A percentile compares a stretch with the other conserved stretches of the same genome.
phyloP scores from a whole-genome alignment of 2,329 filamentous ascomycete genomes.

The Nemania diffusa region DNA sequence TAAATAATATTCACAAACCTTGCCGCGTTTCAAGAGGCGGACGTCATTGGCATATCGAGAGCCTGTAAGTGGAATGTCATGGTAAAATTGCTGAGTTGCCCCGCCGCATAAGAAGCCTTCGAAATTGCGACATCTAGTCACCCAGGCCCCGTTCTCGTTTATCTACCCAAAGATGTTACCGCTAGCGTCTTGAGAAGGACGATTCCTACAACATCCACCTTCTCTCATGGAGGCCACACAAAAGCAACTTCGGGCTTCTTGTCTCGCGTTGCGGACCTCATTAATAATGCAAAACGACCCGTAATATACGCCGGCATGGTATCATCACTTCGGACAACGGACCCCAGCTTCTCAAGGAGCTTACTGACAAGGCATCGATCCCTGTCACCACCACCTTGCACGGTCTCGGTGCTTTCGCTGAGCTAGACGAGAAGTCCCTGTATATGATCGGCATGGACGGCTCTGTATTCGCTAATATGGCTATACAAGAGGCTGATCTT shows the following conservation, averaged over 20 bases:
- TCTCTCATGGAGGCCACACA: constrained; percentile 72
- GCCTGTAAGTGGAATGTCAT: constrained; percentile 27
- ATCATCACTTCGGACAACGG: constrained; percentile 16
- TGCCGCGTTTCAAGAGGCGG: constrained; percentile 65
- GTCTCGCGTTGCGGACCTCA: constrained; percentile 10
- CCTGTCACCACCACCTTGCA: constrained; percentile 73
- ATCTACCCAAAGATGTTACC: constrained; percentile 26
- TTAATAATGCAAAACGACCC: constrained; percentile 22
- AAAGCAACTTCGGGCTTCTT: constrained; percentile 28
- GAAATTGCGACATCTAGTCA: constrained; percentile 22
- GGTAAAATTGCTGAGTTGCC: constrained; percentile 23
- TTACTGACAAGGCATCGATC: constrained; percentile 20
- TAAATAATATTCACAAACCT: too few species aligned
- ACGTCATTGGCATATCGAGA: constrained; percentile 20
- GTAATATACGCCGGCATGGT: constrained; percentile 26
- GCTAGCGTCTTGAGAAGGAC: constrained; percentile 20
- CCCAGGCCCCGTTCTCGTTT: constrained; percentile 21
- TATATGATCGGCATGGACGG: constrained; percentile 99
- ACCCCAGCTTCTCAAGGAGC: constrained; percentile 19
- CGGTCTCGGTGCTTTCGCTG: constrained; percentile 90
- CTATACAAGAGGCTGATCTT: constrained; percentile 95
- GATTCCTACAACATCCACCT: constrained; percentile 16
- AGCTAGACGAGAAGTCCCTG: constrained; percentile 90
- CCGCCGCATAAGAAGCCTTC: constrained; percentile 27
- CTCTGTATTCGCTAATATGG: constrained; percentile 95